Evolutionary conservation across 2,329 filamentous ascomycete genomes (phyloP).

Genomic region (Trichophaea hybrida): DNA sequence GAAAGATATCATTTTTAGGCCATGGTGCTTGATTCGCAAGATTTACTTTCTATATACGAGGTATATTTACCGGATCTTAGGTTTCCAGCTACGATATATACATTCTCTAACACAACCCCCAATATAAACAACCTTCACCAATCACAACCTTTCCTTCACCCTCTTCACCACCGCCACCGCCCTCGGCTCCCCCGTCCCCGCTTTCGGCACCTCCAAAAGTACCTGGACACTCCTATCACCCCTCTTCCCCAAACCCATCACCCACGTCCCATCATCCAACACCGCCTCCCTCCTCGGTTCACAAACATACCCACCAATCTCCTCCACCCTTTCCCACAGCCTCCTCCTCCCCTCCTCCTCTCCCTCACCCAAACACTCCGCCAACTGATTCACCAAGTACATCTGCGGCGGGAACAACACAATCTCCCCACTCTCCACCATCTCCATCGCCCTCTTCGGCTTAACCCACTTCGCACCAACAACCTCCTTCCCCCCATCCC

Average conservation of each 20-base stretch:
- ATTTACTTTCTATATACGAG: no score
- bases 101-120: no score
- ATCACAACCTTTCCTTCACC: neutral
- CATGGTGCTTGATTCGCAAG: no score
- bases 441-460: conserved; percentile 38
- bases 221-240: conserved; percentile 49
- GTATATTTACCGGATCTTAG: no score
- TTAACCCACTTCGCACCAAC: conserved; percentile 49
- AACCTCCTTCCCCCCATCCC: conserved; percentile 48
- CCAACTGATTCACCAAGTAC: conserved; percentile 49
- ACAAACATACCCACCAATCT: conserved; percentile 40
- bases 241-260: conserved; percentile 41
- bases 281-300: conserved; percentile 35
- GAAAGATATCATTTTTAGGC: no score
- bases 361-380: conserved; percentile 39
- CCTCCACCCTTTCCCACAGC: conserved; percentile 20
- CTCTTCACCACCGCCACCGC: conserved; percentile 10
- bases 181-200: conserved; percentile 37
- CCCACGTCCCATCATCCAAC: conserved; percentile 35
- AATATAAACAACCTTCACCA: neutral
- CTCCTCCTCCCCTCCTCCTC: conserved; percentile 34
- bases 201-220: conserved; percentile 37
- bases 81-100: no score
- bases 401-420: conserved; percentile 85
- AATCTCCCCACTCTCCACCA: conserved; percentile 50